A percentile compares a stretch with the other conserved stretches of the same genome.
Evolutionary conservation across 106 monocot genomes (phyloP).

Genomic region (Dendrobium catenatum): DNA sequence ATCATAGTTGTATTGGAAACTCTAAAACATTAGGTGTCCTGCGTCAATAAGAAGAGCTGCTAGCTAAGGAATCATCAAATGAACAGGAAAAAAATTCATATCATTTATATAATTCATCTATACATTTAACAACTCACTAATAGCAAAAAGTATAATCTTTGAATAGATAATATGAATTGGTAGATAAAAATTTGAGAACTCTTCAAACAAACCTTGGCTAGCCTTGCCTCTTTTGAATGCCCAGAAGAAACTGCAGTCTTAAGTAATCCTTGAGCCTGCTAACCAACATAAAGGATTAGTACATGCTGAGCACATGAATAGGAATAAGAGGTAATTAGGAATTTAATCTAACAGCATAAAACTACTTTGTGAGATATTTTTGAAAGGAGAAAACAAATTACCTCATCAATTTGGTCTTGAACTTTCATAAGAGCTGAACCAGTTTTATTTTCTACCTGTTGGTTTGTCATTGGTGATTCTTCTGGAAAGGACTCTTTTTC

Average conservation of each 20-base stretch:
- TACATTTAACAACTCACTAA: neutral
- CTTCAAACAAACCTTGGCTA: constrained; percentile 71
- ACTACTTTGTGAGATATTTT: neutral
- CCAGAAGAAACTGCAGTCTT: constrained; percentile 74
- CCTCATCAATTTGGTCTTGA: constrained; percentile 95
- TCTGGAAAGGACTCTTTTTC: constrained; percentile 25
- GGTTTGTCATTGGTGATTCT: constrained; percentile 19
- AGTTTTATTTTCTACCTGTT: constrained; percentile 27
- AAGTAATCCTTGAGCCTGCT: constrained; percentile 89
- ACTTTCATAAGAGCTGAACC: constrained; percentile 34
- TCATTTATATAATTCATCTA: neutral
- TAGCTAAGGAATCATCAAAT: neutral
- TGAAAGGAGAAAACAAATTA: constrained; percentile 13
- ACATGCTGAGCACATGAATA: neutral
- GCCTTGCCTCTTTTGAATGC: constrained; percentile 93
- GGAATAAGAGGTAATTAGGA: neutral
- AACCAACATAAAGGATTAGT: constrained; percentile 18
- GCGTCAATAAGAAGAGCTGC: neutral
- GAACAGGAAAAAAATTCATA: neutral
- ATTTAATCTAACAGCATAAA: neutral
- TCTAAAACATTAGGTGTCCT: neutral
- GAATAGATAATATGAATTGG: neutral
- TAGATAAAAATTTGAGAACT: neutral
- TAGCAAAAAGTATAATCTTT: neutral
- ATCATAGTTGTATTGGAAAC: neutral